Evolutionary conservation across 345 rosid species (phyloP), one percentile per base, ranked within the genome.

Genomic region (Camelina hispida): DNA sequence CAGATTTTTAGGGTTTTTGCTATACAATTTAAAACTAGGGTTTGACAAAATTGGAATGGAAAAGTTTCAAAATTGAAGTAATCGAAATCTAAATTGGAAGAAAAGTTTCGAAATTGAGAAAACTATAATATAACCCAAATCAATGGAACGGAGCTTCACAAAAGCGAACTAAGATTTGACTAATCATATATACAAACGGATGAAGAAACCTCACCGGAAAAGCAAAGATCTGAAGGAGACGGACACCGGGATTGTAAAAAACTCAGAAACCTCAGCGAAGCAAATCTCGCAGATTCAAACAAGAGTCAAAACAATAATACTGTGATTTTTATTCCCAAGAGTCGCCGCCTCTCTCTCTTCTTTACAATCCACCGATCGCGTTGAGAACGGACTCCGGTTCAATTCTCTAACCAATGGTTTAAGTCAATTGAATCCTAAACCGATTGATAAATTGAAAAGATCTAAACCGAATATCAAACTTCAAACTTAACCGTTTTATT

Each of bases 131-230:
- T 4, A 28, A 3, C 2, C 14, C 4, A 62, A 62, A 62, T 72
- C 53, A 52, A 17, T 28, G 23, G 37, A 34, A 8, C 37, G 16
- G 37, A 62, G 22, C 8, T 51, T 44, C 7, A 58, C 32, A 57
- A 28, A 28, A 69, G 3, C 34, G 14, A 44, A 69, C 20, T 3
- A 28, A 57, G 60, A 11, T 4, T 35, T 35, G 15, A 38, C 10
- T 4, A 62, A 17, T 25, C 28, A 25, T 25, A 25, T 16, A 40
- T 7, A n/a, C 3, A 71, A 54, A 15, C 0, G 12, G 76, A 40
- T 40, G 44, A 72, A 62, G 34, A 62, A 51, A 13, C 8, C 76
- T 63, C 25, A 73, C 77, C 69, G 70, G 55, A 30, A 30, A 51
- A 72, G 7, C 14, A 72, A 61, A 44, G 75, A 61, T 60, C 75